A percentile compares a stretch with the other conserved stretches of the same genome.
Evolutionary conservation across 805 yeast species (phyloP).

Genomic region (Saccharomycopsis guyanensis): DNA sequence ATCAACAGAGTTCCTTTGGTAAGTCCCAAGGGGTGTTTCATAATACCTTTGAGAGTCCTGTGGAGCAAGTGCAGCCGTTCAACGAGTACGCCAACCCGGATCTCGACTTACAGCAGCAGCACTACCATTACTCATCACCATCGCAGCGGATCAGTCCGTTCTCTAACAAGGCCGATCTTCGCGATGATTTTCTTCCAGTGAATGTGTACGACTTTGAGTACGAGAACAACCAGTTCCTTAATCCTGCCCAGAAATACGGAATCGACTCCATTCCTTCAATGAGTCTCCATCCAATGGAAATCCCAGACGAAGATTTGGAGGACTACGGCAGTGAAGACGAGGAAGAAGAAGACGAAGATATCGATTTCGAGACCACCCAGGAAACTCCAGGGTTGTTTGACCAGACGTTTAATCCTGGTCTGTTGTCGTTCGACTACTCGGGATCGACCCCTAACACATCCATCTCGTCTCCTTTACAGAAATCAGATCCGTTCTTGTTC

Average conservation of each 20-base stretch:
- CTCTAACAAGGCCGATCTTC: not conserved
- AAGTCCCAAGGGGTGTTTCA: not conserved
- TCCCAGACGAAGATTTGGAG: conserved; percentile 20
- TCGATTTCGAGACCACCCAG: not conserved
- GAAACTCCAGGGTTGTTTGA: not conserved
- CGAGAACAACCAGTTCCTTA: conserved; percentile 5
- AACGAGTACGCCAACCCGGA: conserved; percentile 36
- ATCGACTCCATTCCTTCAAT: conserved; percentile 5
- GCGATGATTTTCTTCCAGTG: conserved; percentile 14
- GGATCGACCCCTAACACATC: conserved; percentile 13
- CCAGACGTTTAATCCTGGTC: not conserved
- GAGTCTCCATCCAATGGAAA: conserved; percentile 4
- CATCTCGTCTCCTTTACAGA: not conserved
- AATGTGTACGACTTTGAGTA: conserved; percentile 23
- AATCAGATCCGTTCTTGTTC: too few species aligned
- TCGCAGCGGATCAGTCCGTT: not conserved
- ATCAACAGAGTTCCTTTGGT: conserved; percentile 11
- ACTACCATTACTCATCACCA: not conserved
- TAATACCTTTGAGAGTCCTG: conserved; percentile 23
- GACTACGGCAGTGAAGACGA: conserved; percentile 21
- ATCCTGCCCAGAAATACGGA: not conserved
- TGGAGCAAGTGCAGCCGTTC: conserved; percentile 30
- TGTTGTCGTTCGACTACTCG: not conserved
- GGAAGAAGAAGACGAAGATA: conserved; percentile 26
- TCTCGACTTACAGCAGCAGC: conserved; percentile 16